These are phyloP conservation scores for Eucalyptus rudis DNA, from an alignment of 345 rosid species.

Conservation along the genomic window DNA sequence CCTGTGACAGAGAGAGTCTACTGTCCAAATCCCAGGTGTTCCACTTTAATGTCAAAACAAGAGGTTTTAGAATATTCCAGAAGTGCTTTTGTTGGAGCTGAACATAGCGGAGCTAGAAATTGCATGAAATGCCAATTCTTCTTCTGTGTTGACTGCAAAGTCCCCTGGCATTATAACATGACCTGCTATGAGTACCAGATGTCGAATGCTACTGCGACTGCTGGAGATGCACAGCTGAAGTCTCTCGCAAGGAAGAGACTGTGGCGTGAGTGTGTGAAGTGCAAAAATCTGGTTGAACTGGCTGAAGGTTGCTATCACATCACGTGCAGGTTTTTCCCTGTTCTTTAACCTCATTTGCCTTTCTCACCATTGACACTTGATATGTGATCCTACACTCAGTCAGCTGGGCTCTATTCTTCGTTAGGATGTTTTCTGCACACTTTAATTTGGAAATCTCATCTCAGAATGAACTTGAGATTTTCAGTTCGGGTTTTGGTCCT, in stretches of 20 bases:
- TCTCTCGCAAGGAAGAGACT: conserved; percentile 29
- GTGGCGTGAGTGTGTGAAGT: conserved; percentile 51
- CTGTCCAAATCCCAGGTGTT: conserved; percentile 70
- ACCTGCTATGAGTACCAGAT: conserved; percentile 27
- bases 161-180: conserved; percentile 52
- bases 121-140: conserved; percentile 46
- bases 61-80: conserved; percentile 36
- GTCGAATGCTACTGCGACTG: conserved; percentile 11
- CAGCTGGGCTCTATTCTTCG: not conserved
- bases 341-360: not conserved
- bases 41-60: conserved; percentile 51
- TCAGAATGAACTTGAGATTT: not conserved
- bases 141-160: conserved; percentile 64
- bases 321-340: conserved; percentile 38
- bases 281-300: conserved; percentile 47
- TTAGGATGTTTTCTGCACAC: not conserved
- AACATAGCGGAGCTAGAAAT: conserved; percentile 31
- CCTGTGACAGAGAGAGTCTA: conserved; percentile 47
- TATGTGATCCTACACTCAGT: not conserved
- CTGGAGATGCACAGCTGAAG: conserved; percentile 36
- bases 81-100: conserved; percentile 7
- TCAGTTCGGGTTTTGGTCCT: not conserved
- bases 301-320: conserved; percentile 57
- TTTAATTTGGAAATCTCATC: not conserved
- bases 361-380: not conserved